A percentile compares a stretch with the other conserved stretches of the same genome.
phyloP scores from a whole-genome alignment of 768 basidiomycete species.

The Pluteus cervinus region DNA sequence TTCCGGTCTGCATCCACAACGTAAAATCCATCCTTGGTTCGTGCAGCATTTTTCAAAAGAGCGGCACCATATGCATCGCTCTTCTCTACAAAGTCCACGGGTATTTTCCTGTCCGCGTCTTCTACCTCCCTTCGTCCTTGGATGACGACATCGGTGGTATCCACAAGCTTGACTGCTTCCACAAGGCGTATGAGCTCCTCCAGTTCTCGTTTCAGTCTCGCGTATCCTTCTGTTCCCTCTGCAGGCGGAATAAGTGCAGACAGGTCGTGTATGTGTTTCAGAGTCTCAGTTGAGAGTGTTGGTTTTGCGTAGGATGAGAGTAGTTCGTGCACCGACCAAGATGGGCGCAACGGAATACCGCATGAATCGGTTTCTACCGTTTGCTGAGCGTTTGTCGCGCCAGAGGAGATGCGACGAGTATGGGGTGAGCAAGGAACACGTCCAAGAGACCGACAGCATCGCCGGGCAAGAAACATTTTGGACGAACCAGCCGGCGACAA shows the following conservation, averaged over 20 bases:
- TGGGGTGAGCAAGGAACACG: conserved; percentile 10
- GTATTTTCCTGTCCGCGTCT: conserved; percentile 26
- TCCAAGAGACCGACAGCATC: conserved; percentile 15
- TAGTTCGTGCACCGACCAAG: conserved; percentile 77
- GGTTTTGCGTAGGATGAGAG: conserved; percentile 75
- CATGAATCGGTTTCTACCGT: conserved; percentile 40
- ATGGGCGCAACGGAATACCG: conserved; percentile 60
- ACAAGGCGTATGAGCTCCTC: conserved; percentile 72
- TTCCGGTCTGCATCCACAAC: conserved; percentile 51
- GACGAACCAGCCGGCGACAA: conserved; percentile 9
- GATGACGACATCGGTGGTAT: conserved; percentile 28
- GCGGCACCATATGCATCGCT: conserved; percentile 27
- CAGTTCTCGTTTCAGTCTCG: conserved; percentile 48
- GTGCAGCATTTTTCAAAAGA: conserved; percentile 47
- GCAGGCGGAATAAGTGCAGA: conserved; percentile 68
- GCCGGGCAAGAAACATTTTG: conserved; percentile 14
- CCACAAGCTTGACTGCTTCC: conserved; percentile 71
- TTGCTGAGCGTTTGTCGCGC: conserved; percentile 1
- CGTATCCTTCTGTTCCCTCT: conserved; percentile 48
- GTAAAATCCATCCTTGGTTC: conserved; percentile 49
- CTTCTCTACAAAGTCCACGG: conserved; percentile 1
- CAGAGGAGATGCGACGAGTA: conserved; percentile 4
- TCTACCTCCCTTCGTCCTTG: conserved; percentile 29
- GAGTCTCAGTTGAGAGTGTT: conserved; percentile 45
- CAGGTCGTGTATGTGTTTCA: conserved; percentile 62